Percentiles rank a stretch among this genome's conserved stretches.
These are phyloP conservation scores for Verbena officinalis DNA, from an alignment of 257 asterid genomes.

Conservation along the genomic window DNA sequence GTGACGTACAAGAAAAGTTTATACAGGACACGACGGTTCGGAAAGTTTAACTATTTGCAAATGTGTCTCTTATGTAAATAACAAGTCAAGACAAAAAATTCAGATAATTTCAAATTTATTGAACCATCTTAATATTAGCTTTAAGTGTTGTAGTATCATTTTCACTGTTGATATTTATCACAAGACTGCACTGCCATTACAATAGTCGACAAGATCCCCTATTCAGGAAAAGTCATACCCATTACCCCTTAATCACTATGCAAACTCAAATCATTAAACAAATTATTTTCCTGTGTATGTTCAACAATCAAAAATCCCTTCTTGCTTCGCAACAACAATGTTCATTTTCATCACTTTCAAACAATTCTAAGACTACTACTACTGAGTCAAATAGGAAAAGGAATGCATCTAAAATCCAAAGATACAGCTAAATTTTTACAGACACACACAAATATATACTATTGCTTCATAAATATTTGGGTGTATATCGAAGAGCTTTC, in stretches of 20 bases:
- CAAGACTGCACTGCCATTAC: background rate
- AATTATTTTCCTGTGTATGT: background rate
- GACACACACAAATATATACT: no score
- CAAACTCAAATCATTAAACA: background rate
- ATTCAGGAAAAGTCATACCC: background rate
- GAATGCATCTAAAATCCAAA: no score
- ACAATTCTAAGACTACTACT: slow-evolving; percentile 1
- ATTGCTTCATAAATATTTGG: no score
- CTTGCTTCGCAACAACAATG: background rate
- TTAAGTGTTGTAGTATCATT: background rate
- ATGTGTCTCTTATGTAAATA: background rate
- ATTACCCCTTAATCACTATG: background rate
- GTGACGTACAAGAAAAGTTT: background rate
- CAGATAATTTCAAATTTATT: slow-evolving; percentile 4
- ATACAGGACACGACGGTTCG: background rate
- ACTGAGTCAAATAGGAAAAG: background rate
- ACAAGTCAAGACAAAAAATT: background rate
- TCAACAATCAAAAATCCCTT: slow-evolving; percentile 9
- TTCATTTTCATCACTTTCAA: background rate
- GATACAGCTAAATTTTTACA: no score
- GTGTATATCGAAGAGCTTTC: background rate
- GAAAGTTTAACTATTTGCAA: background rate
- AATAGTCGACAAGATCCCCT: background rate
- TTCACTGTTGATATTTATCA: slow-evolving; percentile 1
- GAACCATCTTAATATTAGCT: slow-evolving; percentile 1